phyloP scores from a whole-genome alignment of 345 rosid species.

The Rhodomyrtus tomentosa region DNA sequence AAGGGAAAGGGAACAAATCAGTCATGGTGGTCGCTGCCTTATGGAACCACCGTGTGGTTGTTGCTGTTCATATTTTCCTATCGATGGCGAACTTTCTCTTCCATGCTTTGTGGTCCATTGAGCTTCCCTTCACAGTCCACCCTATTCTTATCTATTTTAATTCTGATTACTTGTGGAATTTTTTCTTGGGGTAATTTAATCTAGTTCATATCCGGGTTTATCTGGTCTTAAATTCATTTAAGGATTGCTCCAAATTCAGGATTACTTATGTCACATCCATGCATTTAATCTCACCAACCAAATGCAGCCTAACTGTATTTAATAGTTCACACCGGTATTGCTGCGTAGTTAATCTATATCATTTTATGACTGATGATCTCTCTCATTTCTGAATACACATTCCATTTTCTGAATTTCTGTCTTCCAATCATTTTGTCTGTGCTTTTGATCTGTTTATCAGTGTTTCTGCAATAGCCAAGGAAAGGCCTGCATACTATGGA shows the following conservation, averaged over 20 bases:
- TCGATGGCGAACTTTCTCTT: neutral
- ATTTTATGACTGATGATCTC: neutral
- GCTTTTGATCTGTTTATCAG: conserved; percentile 25
- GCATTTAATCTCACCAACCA: neutral
- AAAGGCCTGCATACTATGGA: conserved; percentile 83
- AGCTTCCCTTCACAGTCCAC: neutral
- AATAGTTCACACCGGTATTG: neutral
- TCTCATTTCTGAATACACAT: neutral
- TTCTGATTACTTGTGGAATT: neutral
- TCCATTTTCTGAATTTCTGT: neutral
- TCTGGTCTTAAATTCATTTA: neutral
- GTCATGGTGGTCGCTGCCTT: neutral
- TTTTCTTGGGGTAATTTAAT: neutral
- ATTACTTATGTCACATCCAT: neutral
- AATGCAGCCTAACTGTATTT: neutral
- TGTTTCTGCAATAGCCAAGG: conserved; percentile 78
- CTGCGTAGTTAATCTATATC: neutral
- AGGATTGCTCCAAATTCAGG: neutral
- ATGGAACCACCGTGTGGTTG: neutral
- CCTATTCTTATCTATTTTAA: neutral
- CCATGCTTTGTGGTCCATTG: neutral
- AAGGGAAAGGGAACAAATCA: neutral
- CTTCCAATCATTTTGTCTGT: neutral
- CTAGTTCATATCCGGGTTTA: neutral
- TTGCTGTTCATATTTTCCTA: neutral